Base-by-base conservation (phyloP, 108 stramenopile species). In the Skeletonema grethae region DNA sequence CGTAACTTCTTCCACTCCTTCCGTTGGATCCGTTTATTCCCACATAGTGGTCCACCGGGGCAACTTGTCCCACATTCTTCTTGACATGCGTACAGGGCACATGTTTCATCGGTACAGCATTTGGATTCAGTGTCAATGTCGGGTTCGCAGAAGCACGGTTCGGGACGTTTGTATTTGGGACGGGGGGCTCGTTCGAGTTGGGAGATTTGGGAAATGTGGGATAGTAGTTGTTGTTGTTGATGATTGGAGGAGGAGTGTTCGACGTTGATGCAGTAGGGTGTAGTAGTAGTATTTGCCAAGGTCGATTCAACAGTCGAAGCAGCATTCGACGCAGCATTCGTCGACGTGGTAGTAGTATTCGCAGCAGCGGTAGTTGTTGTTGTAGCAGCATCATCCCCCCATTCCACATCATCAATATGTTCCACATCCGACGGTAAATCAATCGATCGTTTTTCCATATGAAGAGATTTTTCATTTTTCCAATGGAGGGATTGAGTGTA, bases 31-130 rank as follows among this genome's bases (percentile, higher is more conserved):
- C 93, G 88, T 69, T 85, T 75, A 68, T 95, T 95, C 10, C 84
- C 85, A 73, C 93, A 95, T 11, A 80, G 60, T 31, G 85, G 77
- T 34, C 87, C 88, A 22, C 87, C 86, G 28, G 82, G 65, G 68
- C 88, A 90, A 28, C 81, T 88, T 41, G 66, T 73, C 11, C 85
- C 77, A 67, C 93, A 95, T 79, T 95, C 93, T 69, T 95, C 93
- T 57, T 85, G 84, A 79, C 91, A 89, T 9, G 91, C 91, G 65
- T 72, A 88, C 15, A 89, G 57, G 7, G 89, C 85, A 64, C 93
- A 95, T 6, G 80, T 61, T 41, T 62, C 56, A 67, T 85, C 85
- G 50, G 71, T 55, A 35, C 85, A 86, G 57, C 71, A 77, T 10
- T 57, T 65, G 2, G 20, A 28, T 45, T 60, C 56, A 7, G 46